Base-by-base conservation (phyloP, 1,284 basidiomycete genomes). In the Termitomyces sp. region DNA sequence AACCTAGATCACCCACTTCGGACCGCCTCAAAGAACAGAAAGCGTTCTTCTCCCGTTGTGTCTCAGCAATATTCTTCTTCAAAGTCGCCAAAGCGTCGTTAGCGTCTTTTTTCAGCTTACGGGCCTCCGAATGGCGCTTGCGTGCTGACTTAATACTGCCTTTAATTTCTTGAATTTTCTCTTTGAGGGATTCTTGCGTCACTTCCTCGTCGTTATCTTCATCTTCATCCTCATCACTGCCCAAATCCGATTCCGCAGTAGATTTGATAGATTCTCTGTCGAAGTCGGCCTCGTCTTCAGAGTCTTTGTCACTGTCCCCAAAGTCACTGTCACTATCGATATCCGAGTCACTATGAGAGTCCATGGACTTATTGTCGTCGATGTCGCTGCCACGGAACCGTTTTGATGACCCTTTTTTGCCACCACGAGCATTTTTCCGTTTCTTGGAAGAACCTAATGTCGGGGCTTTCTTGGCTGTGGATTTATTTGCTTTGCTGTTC, bases 1-100 rank as follows among this genome's bases (percentile, higher is more conserved):
- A 47, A 42, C 9, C 28, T 39, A 15, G 15, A 51, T 41, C 38
- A 63, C 67, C 52, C 52, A 81, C 81, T 69, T 82, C 79, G 5
- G 80, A 82, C 5, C 82, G 74, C 64, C 79, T 82, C 50, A 76
- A 58, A 0, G 82, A 80, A 62, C 83, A 85, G 62, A 81, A 83
- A 0, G 75, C 78, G 60, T 84, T 84, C 70, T 84, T 84, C 55
- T 80, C 76, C 59, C 72, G 73, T 61, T 84, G 82, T 1, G 72
- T 70, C 55, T 76, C 76, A 3, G 61, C 64, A 33, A 74, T 64
- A 55, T 69, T 69, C 64, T 81, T 81, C 65, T 77, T 77, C 26
- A 80, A 59, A 9, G 64, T 73, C 1, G 77, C 72, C 26, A 82
- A 65, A 52, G 65, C 65, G 59, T 81, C 79, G 10, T 56, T 60